phyloP scores from a whole-genome alignment of 73 alveolate genomes.

The Paramecium caudatum region DNA sequence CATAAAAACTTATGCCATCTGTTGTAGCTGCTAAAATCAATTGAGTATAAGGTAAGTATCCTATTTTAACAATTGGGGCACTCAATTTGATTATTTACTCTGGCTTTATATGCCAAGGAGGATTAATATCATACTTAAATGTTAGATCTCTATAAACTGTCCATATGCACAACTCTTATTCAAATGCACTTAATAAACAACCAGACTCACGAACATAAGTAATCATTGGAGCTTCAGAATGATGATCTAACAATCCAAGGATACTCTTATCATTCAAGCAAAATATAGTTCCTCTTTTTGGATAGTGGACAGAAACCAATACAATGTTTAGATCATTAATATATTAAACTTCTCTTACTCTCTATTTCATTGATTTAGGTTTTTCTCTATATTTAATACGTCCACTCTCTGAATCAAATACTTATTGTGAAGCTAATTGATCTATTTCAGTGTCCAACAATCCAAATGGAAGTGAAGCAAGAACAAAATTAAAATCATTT shows the following conservation, averaged over 20 bases:
- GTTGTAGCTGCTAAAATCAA: neutral
- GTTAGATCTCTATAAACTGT: slow-evolving; percentile 35
- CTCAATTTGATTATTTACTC: neutral
- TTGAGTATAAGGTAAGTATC: slow-evolving; percentile 7
- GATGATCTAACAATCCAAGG: slow-evolving; percentile 9
- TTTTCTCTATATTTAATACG: slow-evolving; percentile 46
- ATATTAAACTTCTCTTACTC: slow-evolving; percentile 17
- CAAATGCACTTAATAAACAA: slow-evolving; percentile 50
- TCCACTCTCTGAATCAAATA: slow-evolving; percentile 66
- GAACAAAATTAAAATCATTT: slow-evolving; percentile 25
- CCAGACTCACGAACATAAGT: slow-evolving; percentile 27
- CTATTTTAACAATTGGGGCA: neutral
- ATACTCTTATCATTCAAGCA: slow-evolving; percentile 36
- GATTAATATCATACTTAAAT: slow-evolving; percentile 25
- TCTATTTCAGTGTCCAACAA: slow-evolving; percentile 45
- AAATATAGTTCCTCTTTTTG: slow-evolving; percentile 61
- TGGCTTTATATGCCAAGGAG: slow-evolving; percentile 58
- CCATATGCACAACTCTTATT: slow-evolving; percentile 35
- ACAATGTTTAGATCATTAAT: slow-evolving; percentile 12
- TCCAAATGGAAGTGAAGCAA: slow-evolving; percentile 43
- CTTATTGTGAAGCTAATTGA: slow-evolving; percentile 3
- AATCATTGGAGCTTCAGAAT: slow-evolving; percentile 2
- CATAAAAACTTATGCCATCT: slow-evolving; percentile 36
- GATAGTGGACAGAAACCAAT: neutral
- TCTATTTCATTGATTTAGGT: neutral